Conservation (phyloP, 257 asterid genomes). For the Solanum tarapatanum region DNA sequence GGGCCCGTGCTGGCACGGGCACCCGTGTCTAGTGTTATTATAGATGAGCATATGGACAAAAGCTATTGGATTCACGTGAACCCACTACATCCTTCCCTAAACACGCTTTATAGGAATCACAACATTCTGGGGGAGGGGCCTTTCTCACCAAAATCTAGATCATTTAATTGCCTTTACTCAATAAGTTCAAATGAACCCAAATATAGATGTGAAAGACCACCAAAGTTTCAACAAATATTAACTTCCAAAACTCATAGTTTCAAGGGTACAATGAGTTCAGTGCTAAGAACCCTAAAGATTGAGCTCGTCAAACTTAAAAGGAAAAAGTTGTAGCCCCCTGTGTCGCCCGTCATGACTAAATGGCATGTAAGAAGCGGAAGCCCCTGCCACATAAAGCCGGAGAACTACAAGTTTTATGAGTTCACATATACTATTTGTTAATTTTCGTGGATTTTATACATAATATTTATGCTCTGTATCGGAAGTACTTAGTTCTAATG, state of each 20-base stretch:
- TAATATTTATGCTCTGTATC: not conserved
- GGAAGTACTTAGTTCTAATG: not conserved
- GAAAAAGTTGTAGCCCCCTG: not conserved
- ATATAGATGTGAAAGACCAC: not conserved
- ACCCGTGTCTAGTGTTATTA: not conserved
- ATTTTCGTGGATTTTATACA: not conserved
- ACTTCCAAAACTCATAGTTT: not conserved
- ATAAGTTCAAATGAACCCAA: not conserved
- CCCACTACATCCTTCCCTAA: not conserved
- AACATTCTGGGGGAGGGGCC: not conserved
- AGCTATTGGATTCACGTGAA: not conserved
- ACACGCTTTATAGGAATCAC: not conserved
- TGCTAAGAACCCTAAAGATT: not conserved
- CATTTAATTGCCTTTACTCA: not conserved
- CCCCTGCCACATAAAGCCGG: not conserved
- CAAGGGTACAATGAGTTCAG: not conserved
- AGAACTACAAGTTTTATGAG: not conserved
- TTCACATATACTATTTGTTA: not conserved
- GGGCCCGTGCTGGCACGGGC: fast-evolving
- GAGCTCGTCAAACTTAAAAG: not conserved
- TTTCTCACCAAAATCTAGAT: not conserved
- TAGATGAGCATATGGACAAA: not conserved
- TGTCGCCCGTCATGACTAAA: not conserved
- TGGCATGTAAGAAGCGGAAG: not conserved
- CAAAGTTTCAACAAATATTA: not conserved